phyloP scores from a whole-genome alignment of 225 moss, liverwort and hornwort species.

The Polytrichum formosum region DNA sequence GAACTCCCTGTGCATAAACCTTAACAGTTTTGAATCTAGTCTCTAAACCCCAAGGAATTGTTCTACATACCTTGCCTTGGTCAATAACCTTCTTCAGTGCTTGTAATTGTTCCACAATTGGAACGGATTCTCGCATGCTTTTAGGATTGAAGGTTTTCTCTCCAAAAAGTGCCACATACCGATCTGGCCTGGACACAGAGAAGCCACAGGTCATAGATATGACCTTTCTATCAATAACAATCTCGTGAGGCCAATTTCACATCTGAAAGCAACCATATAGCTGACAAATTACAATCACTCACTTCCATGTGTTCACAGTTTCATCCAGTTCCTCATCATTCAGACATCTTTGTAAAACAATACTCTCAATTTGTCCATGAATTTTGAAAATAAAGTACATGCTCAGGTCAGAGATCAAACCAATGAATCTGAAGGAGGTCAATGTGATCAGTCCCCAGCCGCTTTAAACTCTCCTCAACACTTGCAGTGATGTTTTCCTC shows the following conservation, averaged over 20 bases:
- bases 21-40: background rate
- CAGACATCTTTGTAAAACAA: too few relatives aligned
- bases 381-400: background rate
- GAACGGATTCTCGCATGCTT: conserved; percentile 44
- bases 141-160: conserved; percentile 28
- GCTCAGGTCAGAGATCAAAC: conserved; percentile 24
- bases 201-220: background rate
- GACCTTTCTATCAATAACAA: background rate
- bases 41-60: background rate
- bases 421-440: conserved; percentile 92
- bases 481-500: conserved; percentile 78
- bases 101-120: conserved; percentile 68
- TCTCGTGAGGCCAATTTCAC: too few relatives aligned
- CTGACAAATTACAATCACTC: too few relatives aligned
- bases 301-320: too few relatives aligned
- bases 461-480: conserved; percentile 86
- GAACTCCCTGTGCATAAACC: background rate
- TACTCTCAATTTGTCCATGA: too few relatives aligned
- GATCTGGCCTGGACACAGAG: conserved; percentile 72
- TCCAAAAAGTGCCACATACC: conserved; percentile 76
- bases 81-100: conserved; percentile 71
- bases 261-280: too few relatives aligned
- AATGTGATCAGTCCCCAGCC: conserved; percentile 73
- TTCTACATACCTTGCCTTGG: conserved; percentile 70
- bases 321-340: too few relatives aligned